phyloP scores from a whole-genome alignment of 2,329 filamentous ascomycete genomes.

The Fusarium domesticum region DNA sequence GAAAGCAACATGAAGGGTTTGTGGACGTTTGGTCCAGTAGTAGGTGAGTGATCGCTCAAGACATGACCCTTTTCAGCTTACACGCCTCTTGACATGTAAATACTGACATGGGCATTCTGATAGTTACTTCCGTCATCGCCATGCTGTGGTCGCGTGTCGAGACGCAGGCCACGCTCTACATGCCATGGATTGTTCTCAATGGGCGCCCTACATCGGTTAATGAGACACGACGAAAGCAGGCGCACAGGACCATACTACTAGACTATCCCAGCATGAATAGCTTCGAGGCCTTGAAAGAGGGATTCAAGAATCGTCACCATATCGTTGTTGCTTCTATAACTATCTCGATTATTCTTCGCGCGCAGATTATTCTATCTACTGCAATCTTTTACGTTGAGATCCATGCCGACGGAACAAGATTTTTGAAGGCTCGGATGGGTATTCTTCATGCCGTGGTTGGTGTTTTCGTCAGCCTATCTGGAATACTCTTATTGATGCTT shows the following conservation, averaged over 20 bases:
- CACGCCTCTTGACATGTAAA: constrained; percentile 1
- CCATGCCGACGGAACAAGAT: constrained; percentile 15
- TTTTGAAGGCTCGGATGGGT: constrained; percentile 18
- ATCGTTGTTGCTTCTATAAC: constrained; percentile 24
- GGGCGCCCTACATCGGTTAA: constrained; percentile 22
- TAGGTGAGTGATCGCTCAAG: constrained; percentile 24
- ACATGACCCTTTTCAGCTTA: constrained; percentile 6
- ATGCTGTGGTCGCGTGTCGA: constrained; percentile 30
- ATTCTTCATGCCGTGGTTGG: constrained; percentile 26
- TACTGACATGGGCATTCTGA: constrained; percentile 4
- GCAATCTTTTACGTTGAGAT: constrained; percentile 26
- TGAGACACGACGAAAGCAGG: constrained; percentile 29
- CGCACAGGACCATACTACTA: constrained; percentile 27
- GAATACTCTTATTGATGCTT: constrained; percentile 24
- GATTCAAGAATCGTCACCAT: constrained; percentile 26
- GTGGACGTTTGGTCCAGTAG: constrained; percentile 30
- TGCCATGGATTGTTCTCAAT: constrained; percentile 31
- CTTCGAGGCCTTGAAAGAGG: constrained; percentile 19
- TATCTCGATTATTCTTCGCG: constrained; percentile 24
- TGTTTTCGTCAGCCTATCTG: constrained; percentile 21
- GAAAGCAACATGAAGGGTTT: constrained; percentile 19
- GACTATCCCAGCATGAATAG: constrained; percentile 27
- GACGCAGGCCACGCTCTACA: constrained; percentile 28
- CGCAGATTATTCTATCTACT: constrained; percentile 29
- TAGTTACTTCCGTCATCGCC: constrained; percentile 26